Evolutionary conservation across 2,329 filamentous ascomycete species (phyloP).

Genomic region (Onygenales sp.): DNA sequence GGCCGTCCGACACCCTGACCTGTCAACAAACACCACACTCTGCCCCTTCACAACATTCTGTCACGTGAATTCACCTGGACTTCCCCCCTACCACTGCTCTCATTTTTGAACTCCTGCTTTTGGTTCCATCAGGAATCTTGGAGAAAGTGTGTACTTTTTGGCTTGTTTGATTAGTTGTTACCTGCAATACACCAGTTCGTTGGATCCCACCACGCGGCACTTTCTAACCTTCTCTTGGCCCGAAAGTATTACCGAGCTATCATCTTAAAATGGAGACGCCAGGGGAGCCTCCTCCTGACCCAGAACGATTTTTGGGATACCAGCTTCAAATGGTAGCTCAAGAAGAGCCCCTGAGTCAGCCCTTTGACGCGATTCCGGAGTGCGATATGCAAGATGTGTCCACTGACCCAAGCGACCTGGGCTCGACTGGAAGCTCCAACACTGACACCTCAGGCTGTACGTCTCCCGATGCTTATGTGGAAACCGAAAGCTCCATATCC

Average conservation of each 20-base stretch:
- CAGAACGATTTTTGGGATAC: too few relatives aligned
- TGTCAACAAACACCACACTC: neutral
- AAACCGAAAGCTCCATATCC: neutral
- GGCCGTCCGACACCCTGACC: neutral
- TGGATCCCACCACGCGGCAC: too few relatives aligned
- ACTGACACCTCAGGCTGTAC: neutral
- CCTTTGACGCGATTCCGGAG: neutral
- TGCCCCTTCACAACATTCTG: neutral
- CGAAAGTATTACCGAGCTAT: too few relatives aligned
- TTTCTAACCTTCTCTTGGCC: too few relatives aligned
- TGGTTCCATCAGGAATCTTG: neutral
- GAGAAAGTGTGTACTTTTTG: neutral
- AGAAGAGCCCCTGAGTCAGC: neutral
- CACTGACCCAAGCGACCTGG: neutral
- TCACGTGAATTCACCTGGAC: neutral
- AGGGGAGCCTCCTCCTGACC: too few relatives aligned
- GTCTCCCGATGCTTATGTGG: neutral
- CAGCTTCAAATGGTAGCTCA: neutral
- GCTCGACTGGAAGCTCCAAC: neutral
- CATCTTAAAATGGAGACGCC: too few relatives aligned
- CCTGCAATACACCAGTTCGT: too few relatives aligned
- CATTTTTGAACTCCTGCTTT: neutral
- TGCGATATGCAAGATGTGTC: neutral
- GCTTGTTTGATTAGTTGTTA: too few relatives aligned
- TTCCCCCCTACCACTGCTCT: neutral